These are phyloP conservation scores for Fusarium sp. DNA, from an alignment of 2,329 filamentous ascomycete species.

Conservation along the genomic window DNA sequence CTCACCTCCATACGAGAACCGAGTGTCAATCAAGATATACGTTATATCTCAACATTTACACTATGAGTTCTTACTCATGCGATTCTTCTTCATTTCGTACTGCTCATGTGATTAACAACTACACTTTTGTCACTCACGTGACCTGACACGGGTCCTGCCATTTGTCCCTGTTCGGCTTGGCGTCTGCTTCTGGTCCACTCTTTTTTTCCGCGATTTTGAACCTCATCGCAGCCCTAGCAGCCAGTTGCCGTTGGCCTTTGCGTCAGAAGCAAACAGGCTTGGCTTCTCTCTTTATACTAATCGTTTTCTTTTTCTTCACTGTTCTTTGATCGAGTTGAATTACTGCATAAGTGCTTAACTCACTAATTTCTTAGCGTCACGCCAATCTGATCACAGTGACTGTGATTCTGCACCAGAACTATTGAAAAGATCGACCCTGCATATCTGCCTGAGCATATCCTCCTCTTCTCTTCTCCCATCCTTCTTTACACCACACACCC, in stretches of 20 bases:
- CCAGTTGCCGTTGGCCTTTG: constrained; percentile 33
- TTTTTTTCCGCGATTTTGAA: constrained; percentile 43
- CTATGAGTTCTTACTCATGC: not conserved
- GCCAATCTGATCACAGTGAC: constrained; percentile 25
- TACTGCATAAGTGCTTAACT: not conserved
- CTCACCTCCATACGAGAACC: not conserved
- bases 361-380: constrained; percentile 7
- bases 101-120: not conserved
- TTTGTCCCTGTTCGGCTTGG: not conserved
- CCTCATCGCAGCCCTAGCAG: constrained; percentile 42
- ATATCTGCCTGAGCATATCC: constrained; percentile 29
- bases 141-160: not conserved
- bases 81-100: not conserved
- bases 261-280: constrained; percentile 40
- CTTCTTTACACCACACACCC: constrained; percentile 15
- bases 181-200: constrained; percentile 36
- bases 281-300: constrained; percentile 25
- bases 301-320: constrained; percentile 17
- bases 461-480: constrained; percentile 3
- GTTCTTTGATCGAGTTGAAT: constrained; percentile 14
- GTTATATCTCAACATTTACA: not conserved
- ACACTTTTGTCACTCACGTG: constrained; percentile 15
- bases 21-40: not conserved
- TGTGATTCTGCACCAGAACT: constrained; percentile 23
- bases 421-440: constrained; percentile 24